Evolutionary conservation across 345 rosid genomes (phyloP).

Genomic region (Punica granatum): DNA sequence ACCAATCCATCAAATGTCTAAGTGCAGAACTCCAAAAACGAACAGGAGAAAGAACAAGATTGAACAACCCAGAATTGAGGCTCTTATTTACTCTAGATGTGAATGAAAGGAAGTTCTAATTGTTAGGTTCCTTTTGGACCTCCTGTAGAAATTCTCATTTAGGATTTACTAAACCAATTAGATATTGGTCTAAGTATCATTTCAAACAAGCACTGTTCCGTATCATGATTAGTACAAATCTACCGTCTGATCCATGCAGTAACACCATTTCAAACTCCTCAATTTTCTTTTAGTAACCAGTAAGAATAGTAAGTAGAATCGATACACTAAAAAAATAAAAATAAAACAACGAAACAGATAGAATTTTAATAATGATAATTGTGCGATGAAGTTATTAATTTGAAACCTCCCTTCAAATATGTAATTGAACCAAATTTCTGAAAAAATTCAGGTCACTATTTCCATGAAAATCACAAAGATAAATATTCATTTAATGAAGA

Average conservation of each 20-base stretch:
- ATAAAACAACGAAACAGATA: not conserved
- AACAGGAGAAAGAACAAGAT: no score
- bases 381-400: no score
- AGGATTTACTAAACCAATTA: not conserved
- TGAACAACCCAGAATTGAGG: no score
- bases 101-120: not conserved
- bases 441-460: not conserved
- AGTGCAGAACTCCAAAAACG: no score
- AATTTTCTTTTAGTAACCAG: no score
- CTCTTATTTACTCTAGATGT: no score
- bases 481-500: not conserved
- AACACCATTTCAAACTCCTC: no score
- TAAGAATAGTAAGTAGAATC: no score
- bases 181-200: not conserved
- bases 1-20: not conserved
- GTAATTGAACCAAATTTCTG: not conserved
- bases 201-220: not conserved
- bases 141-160: not conserved
- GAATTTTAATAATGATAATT: no score
- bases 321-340: no score
- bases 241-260: not conserved
- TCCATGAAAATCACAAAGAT: not conserved
- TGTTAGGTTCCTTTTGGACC: not conserved
- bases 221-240: not conserved
- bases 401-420: not conserved